phyloP scores from a whole-genome alignment of 2,329 filamentous ascomycete genomes.

The Penicillium sp. region DNA sequence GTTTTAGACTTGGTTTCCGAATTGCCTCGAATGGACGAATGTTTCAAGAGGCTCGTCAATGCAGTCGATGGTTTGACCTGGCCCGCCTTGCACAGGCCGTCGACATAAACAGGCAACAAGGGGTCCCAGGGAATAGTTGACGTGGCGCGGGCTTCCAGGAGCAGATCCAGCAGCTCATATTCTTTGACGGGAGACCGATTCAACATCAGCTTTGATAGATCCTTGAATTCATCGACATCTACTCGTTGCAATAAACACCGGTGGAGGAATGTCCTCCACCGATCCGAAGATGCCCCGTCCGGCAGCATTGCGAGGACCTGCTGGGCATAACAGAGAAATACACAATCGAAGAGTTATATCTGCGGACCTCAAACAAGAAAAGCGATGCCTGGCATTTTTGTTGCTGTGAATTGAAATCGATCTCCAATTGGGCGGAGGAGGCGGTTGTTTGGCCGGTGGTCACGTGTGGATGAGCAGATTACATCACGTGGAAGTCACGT shows the following conservation, averaged over 20 bases:
- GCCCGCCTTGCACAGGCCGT: constrained; percentile 40
- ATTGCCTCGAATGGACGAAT: constrained; percentile 37
- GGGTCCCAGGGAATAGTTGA: constrained; percentile 46
- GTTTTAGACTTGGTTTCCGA: constrained; percentile 13
- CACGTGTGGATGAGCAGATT: constrained; percentile 1
- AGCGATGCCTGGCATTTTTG: constrained; percentile 9
- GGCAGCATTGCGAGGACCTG: constrained; percentile 18
- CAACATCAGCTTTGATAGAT: constrained; percentile 40
- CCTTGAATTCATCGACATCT: constrained; percentile 43
- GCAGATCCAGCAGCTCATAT: constrained; percentile 37
- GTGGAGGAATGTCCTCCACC: constrained; percentile 44
- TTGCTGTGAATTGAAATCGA: constrained; percentile 13
- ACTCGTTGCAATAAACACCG: constrained; percentile 43
- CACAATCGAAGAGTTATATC: background rate
- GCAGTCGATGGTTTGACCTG: constrained; percentile 39
- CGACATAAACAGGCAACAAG: constrained; percentile 46
- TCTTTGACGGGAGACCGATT: constrained; percentile 37
- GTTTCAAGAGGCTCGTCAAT: constrained; percentile 36
- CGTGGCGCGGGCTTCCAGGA: constrained; percentile 39
- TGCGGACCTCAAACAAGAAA: background rate
- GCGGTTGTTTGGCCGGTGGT: constrained; percentile 15
- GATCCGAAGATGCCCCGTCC: constrained; percentile 35
- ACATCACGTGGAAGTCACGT: constrained; percentile 2
- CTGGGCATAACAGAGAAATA: constrained; percentile 15
- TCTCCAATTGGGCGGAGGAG: constrained; percentile 20